These are phyloP conservation scores for Leptomonas seymouri DNA, from an alignment of 208 protist genomes.

Conservation along the genomic window DNA sequence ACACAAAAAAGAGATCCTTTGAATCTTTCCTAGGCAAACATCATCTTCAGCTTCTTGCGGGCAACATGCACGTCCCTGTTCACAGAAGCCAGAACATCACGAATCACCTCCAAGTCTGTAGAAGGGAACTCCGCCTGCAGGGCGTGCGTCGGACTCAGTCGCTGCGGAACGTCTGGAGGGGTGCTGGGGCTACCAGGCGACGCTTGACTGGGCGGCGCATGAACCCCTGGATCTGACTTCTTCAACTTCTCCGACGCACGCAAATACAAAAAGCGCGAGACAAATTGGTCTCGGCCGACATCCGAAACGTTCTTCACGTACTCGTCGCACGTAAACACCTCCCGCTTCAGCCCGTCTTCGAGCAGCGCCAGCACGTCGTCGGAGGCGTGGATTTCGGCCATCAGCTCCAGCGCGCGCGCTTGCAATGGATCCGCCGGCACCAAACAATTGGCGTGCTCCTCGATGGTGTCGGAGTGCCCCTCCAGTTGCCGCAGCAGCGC, in stretches of 20 bases:
- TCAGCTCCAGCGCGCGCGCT: constrained; percentile 63
- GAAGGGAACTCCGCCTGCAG: constrained; percentile 61
- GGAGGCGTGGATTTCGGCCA: constrained; percentile 73
- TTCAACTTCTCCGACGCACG: constrained; percentile 45
- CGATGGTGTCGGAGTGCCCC: constrained; percentile 43
- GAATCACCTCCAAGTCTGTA: constrained; percentile 57
- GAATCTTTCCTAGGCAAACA: constrained; percentile 42
- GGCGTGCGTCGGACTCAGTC: constrained; percentile 35
- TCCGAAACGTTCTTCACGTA: constrained; percentile 82
- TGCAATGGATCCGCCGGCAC: constrained; percentile 59
- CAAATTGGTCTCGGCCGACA: constrained; percentile 77
- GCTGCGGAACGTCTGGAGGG: constrained; percentile 35
- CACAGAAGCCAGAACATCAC: constrained; percentile 49
- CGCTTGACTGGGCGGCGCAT: constrained; percentile 5
- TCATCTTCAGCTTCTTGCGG: constrained; percentile 54
- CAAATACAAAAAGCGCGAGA: constrained; percentile 65
- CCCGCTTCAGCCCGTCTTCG: constrained; percentile 61
- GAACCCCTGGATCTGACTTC: constrained; percentile 3
- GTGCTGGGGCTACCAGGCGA: background rate
- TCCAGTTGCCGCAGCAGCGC: constrained; percentile 45
- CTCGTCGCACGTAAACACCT: constrained; percentile 73
- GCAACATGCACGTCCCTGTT: constrained; percentile 46
- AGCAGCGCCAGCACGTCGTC: constrained; percentile 71
- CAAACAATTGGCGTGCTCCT: constrained; percentile 65
- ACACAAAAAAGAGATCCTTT: background rate